phyloP scores from a whole-genome alignment of 78 protist species.

The Pigoraptor vietnamica region DNA sequence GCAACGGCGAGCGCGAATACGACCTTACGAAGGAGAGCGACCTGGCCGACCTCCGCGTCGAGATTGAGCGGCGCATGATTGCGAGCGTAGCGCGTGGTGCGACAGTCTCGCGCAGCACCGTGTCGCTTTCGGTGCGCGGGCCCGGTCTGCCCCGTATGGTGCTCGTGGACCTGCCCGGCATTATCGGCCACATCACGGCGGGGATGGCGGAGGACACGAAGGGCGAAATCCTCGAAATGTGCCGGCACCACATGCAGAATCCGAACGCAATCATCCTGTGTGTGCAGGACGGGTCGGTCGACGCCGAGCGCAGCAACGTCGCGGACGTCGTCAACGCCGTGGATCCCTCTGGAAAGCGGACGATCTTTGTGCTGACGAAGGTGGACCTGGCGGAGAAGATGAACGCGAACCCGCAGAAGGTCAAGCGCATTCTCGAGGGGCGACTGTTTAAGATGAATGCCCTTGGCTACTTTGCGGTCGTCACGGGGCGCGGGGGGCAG shows the following conservation, averaged over 20 bases:
- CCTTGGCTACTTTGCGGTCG: constrained; percentile 36
- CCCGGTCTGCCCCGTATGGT: constrained; percentile 38
- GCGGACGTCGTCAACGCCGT: constrained; percentile 32
- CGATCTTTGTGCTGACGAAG: constrained; percentile 28
- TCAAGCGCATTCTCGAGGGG: constrained; percentile 13
- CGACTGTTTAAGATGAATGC: constrained; percentile 29
- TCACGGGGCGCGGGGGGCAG: constrained; percentile 21
- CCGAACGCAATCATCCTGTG: constrained; percentile 40
- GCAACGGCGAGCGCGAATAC: background rate
- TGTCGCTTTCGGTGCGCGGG: constrained; percentile 8
- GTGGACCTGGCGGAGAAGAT: constrained; percentile 32
- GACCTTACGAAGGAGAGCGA: constrained; percentile 10
- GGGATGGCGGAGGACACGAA: constrained; percentile 35
- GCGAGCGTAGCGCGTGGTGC: background rate
- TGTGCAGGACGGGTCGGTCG: constrained; percentile 38
- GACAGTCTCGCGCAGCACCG: background rate
- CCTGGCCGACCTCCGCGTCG: background rate
- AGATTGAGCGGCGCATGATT: constrained; percentile 5
- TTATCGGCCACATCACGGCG: constrained; percentile 15
- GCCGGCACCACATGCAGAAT: constrained; percentile 13
- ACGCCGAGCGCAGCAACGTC: constrained; percentile 32
- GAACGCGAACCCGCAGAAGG: background rate
- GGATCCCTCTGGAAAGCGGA: constrained; percentile 35
- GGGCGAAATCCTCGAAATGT: constrained; percentile 8
- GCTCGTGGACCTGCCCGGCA: constrained; percentile 38